These are phyloP conservation scores for Neofusicoccum parvum DNA, from an alignment of 2,329 filamentous ascomycete genomes.

Conservation along the genomic window DNA sequence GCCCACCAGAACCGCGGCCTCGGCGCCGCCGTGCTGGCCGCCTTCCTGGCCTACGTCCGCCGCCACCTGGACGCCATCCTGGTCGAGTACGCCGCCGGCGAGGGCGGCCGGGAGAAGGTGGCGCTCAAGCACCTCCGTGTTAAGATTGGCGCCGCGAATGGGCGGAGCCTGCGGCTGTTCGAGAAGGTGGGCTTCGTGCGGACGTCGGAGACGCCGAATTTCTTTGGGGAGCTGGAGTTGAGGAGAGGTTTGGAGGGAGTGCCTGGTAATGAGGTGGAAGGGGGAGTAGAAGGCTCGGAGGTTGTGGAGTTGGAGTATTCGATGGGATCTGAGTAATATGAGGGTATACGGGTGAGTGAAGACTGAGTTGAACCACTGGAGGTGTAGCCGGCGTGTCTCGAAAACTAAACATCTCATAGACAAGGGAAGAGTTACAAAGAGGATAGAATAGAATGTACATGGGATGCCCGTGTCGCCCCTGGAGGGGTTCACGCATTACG, in stretches of 20 bases:
- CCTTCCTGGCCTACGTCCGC: conserved; percentile 71
- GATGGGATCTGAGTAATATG: not conserved
- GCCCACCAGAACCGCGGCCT: conserved; percentile 63
- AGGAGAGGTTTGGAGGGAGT: conserved; percentile 27
- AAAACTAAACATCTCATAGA: not conserved
- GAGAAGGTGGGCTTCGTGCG: conserved; percentile 60
- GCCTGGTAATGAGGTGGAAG: too few relatives aligned
- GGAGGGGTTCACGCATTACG: too few relatives aligned
- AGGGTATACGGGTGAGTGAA: too few relatives aligned
- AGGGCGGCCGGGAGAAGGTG: conserved; percentile 22
- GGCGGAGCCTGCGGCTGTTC: conserved; percentile 61
- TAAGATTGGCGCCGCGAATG: conserved; percentile 63
- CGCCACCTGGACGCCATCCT: conserved; percentile 58
- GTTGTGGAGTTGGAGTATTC: not conserved
- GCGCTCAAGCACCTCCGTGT: conserved; percentile 56
- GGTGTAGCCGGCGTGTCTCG: not conserved
- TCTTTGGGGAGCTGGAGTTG: conserved; percentile 70
- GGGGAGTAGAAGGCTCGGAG: not conserved
- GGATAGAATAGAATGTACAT: too few relatives aligned
- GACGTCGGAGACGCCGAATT: conserved; percentile 56
- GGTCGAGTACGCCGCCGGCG: conserved; percentile 51
- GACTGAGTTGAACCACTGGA: too few relatives aligned
- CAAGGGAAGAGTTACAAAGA: not conserved
- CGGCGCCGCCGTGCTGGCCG: conserved; percentile 65
- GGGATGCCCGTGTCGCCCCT: too few relatives aligned